Percentiles rank a stretch among this genome's conserved stretches.
Evolutionary conservation across 805 yeast genomes (phyloP).

Genomic region (Yarrowia phangngaensis): DNA sequence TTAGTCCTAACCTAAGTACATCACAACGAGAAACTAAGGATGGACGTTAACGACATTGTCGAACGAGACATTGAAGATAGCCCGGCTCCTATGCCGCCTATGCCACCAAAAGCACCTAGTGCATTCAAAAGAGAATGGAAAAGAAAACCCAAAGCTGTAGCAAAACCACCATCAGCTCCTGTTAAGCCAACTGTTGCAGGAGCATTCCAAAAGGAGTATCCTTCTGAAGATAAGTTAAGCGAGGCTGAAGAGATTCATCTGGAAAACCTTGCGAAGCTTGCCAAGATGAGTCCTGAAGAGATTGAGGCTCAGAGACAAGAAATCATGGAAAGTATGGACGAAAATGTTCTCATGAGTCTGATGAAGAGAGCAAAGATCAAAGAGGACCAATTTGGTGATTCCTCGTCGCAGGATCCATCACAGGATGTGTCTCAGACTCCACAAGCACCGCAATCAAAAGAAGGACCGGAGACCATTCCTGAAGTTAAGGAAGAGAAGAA

Average conservation of each 20-base stretch:
- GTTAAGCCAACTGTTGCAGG: slow-evolving; percentile 15
- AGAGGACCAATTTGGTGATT: slow-evolving; percentile 31
- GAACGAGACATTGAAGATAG: slow-evolving; percentile 41
- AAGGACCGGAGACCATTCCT: too few species aligned
- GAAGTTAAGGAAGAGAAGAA: neutral
- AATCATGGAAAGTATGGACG: slow-evolving; percentile 62
- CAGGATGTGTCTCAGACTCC: neutral
- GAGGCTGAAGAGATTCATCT: slow-evolving; percentile 73
- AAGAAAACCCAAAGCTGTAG: slow-evolving; percentile 6
- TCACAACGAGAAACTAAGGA: neutral
- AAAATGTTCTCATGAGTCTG: slow-evolving; percentile 52
- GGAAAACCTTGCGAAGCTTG: slow-evolving; percentile 64
- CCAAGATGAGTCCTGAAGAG: slow-evolving; percentile 62
- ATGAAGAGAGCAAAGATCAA: slow-evolving; percentile 48
- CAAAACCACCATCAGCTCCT: neutral
- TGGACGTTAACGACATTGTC: slow-evolving; percentile 58
- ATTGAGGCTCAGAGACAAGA: slow-evolving; percentile 62
- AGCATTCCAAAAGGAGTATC: slow-evolving; percentile 14
- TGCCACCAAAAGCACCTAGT: slow-evolving; percentile 24
- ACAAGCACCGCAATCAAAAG: neutral
- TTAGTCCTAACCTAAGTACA: neutral
- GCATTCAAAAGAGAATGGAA: slow-evolving; percentile 13
- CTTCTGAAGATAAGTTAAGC: slow-evolving; percentile 39
- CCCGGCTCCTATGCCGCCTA: slow-evolving; percentile 28
- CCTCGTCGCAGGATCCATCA: too few species aligned